Conservation (phyloP, 768 basidiomycete species). For the Xanthoconium stramineum region DNA sequence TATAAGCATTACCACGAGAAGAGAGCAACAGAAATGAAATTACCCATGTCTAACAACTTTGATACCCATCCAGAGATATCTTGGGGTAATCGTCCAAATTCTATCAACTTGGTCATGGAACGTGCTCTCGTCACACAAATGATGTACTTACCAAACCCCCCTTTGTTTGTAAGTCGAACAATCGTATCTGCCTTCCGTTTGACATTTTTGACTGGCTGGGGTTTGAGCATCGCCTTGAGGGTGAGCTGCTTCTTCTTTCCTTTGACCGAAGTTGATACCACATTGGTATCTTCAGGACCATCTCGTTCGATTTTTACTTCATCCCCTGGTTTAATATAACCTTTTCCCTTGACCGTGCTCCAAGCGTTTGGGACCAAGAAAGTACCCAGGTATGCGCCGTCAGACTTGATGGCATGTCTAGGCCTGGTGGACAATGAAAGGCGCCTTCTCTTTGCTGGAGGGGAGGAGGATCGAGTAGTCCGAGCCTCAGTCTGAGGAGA, state of each 20-base stretch:
- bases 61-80: conserved; percentile 72
- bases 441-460: conserved; percentile 54
- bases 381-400: conserved; percentile 58
- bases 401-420: conserved; percentile 12
- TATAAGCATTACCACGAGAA: conserved; percentile 2
- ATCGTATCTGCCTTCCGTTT: conserved; percentile 61
- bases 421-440: conserved; percentile 31
- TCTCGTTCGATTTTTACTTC: conserved; percentile 57
- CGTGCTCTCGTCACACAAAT: neutral
- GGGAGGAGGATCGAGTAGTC: conserved; percentile 18
- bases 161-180: conserved; percentile 60
- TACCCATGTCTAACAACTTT: conserved; percentile 69
- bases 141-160: conserved; percentile 57
- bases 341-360: conserved; percentile 73
- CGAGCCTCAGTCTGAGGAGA: conserved; percentile 21
- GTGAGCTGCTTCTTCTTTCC: conserved; percentile 61
- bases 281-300: conserved; percentile 31
- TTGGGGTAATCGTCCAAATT: conserved; percentile 75
- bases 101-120: conserved; percentile 33
- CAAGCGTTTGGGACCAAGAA: conserved; percentile 70
- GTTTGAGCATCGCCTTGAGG: conserved; percentile 63
- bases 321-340: conserved; percentile 68
- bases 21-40: neutral
- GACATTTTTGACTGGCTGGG: conserved; percentile 42
- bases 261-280: conserved; percentile 26